A percentile compares a stretch with the other conserved stretches of the same genome.
phyloP scores from a whole-genome alignment of 2,329 filamentous ascomycete genomes.

The Pseudogymnoascus sp. region DNA sequence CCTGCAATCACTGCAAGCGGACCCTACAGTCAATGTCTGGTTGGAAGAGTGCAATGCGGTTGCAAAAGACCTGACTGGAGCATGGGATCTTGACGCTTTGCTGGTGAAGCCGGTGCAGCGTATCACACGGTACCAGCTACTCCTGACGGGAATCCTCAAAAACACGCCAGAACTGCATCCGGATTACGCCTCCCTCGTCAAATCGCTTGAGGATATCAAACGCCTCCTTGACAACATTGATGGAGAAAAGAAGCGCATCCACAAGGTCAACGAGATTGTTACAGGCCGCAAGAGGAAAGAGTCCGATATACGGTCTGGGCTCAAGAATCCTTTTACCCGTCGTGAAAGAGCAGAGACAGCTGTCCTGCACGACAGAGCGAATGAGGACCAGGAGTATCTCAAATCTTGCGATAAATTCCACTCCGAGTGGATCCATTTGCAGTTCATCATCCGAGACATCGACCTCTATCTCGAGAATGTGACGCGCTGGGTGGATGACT shows the following conservation, averaged over 20 bases:
- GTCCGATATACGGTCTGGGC: slow-evolving; percentile 73
- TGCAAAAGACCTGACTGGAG: slow-evolving; percentile 82
- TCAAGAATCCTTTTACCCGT: slow-evolving; percentile 84
- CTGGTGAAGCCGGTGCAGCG: slow-evolving; percentile 95
- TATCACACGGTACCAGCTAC: slow-evolving; percentile 84
- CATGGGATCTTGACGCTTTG: slow-evolving; percentile 93
- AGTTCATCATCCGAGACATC: slow-evolving; percentile 81
- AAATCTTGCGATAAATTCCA: slow-evolving; percentile 79
- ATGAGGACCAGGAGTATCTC: slow-evolving; percentile 75
- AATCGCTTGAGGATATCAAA: slow-evolving; percentile 43
- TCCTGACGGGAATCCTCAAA: slow-evolving; percentile 72
- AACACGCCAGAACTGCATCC: slow-evolving; percentile 77
- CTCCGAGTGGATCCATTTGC: slow-evolving; percentile 84
- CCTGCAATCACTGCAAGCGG: slow-evolving; percentile 54
- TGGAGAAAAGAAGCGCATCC: slow-evolving; percentile 88
- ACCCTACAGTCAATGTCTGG: slow-evolving; percentile 68
- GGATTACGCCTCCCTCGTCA: slow-evolving; percentile 58
- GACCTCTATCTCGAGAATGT: slow-evolving; percentile 83
- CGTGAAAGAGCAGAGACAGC: slow-evolving; percentile 25
- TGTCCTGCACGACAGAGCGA: slow-evolving; percentile 33
- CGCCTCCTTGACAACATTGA: slow-evolving; percentile 76
- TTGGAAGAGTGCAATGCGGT: slow-evolving; percentile 87
- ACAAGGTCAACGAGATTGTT: slow-evolving; percentile 84
- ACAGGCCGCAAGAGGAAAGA: slow-evolving; percentile 73
- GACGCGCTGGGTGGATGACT: slow-evolving; percentile 69